Base-by-base conservation (phyloP, 1,284 basidiomycete species). In the Ceratobasidium sp. region DNA sequence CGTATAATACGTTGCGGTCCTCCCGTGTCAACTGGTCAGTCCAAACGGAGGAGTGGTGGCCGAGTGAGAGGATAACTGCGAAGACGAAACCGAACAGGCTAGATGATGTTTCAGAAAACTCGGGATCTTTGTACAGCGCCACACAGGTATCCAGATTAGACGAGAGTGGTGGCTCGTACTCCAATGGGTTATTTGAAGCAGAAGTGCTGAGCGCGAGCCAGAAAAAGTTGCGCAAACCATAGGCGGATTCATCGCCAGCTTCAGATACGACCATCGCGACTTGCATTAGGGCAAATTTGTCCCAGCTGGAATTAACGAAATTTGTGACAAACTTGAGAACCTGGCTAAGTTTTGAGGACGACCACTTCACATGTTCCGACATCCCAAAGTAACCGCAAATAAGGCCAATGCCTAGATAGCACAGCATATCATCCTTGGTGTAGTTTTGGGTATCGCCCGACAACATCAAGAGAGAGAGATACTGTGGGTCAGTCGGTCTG, bases 71-170 rank as follows among this genome's bases (percentile, higher is more conserved):
- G 29, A 69, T 57, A 27, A 45, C 1, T 27, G 66, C 17, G 27
- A 69, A 69, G 9, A 69, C 24, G 45, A 31, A 69, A 2, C 66
- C 66, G 31, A 69, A 69, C 8, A 67, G 51, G 2, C 27, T 48
- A 5, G 65, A 51, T 6, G 19, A 19, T 19, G 24, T 22, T n/a
- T 8, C n/a, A 11, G 44, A 33, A n/a, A 67, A 51, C 24, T 29
- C 6, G 11, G 14, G 19, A 27, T 67, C 65, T 31, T 57, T 57
- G 48, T 57, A 69, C 9, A 69, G 11, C 3, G 22, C 36, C 22
- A 60, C 36, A 22, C 36, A 60, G 33, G 59, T 24, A n/a, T 60
- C 33, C 14, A 60, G 59, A 22, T 44, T 60, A 17, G 59, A 15
- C 17, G 19, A 19, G 1, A 41, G 14, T 29, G 24, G 15, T 5